Conservation (phyloP, 306 rosid species). For the Inga laurina region DNA sequence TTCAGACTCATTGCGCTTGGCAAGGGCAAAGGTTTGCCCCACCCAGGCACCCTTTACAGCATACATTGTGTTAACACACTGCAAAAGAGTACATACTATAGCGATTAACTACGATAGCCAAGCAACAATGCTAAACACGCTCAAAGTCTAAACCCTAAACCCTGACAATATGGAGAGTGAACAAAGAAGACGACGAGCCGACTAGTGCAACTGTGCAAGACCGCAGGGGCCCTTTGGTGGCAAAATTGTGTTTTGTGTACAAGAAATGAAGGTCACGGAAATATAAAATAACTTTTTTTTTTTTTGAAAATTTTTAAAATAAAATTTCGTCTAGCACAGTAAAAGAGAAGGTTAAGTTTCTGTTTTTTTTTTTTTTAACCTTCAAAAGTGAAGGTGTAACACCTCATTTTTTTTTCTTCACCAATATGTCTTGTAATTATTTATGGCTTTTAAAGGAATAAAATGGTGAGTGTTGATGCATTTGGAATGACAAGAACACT, state of each 20-base stretch:
- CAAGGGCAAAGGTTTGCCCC: conserved; percentile 87
- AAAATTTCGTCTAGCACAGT: too few species aligned
- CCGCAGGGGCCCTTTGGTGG: background rate
- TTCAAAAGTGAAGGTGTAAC: too few species aligned
- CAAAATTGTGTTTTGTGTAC: background rate
- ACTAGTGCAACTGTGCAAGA: background rate
- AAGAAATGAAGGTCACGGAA: too few species aligned
- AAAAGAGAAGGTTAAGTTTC: too few species aligned
- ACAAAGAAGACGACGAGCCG: background rate
- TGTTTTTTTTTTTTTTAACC: too few species aligned
- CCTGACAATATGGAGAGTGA: background rate
- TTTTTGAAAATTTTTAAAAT: too few species aligned
- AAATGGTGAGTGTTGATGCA: too few species aligned
- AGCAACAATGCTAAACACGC: background rate
- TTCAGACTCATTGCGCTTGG: conserved; percentile 77
- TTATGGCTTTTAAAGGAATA: too few species aligned
- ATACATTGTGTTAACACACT: conserved; percentile 51
- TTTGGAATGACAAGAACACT: too few species aligned
- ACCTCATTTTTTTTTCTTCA: too few species aligned
- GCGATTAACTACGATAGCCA: background rate
- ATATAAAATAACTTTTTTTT: too few species aligned
- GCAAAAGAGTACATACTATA: conserved; percentile 38
- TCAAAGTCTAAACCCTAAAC: conserved; percentile 7
- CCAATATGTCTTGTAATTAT: too few species aligned
- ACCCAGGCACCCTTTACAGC: conserved; percentile 73